These are phyloP conservation scores for Leccinum sublutescens DNA, from an alignment of 768 basidiomycete species.

Conservation along the genomic window DNA sequence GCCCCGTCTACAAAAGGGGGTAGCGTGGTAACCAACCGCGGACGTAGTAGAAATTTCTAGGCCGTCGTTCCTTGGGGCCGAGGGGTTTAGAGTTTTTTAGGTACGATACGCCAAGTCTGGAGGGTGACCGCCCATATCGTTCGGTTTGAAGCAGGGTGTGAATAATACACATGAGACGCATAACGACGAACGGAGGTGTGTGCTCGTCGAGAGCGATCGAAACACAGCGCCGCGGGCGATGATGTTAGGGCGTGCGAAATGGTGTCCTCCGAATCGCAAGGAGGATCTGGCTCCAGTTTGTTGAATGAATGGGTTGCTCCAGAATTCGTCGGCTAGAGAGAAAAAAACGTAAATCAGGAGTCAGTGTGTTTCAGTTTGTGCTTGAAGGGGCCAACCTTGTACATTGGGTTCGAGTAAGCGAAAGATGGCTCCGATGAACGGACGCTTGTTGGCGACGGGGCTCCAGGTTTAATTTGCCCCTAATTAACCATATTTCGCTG, in stretches of 20 bases:
- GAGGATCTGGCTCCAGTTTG: not conserved
- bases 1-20: conserved; percentile 18
- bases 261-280: conserved; percentile 2
- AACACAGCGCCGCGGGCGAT: not conserved
- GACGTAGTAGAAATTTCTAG: conserved; percentile 9
- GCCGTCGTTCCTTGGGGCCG: conserved; percentile 26
- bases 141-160: conserved; percentile 5
- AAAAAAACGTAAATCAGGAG: conserved; percentile 25
- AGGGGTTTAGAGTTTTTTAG: conserved; percentile 14
- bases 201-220: not conserved
- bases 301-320: not conserved
- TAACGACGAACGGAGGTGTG: not conserved
- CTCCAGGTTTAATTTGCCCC: conserved; percentile 4
- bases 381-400: not conserved
- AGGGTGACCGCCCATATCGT: not conserved
- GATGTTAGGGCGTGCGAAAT: not conserved
- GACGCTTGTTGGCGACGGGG: conserved; percentile 5
- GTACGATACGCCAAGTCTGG: conserved; percentile 6
- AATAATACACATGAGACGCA: conserved; percentile 1
- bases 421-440: conserved; percentile 3
- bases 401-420: not conserved
- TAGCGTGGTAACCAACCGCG: conserved; percentile 26
- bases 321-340: not conserved
- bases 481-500: not conserved
- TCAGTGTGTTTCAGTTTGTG: conserved; percentile 9